Percentiles rank a stretch among this genome's conserved stretches.
These are phyloP conservation scores for Botrytis medusae DNA, from an alignment of 2,329 filamentous ascomycete species.

Conservation along the genomic window DNA sequence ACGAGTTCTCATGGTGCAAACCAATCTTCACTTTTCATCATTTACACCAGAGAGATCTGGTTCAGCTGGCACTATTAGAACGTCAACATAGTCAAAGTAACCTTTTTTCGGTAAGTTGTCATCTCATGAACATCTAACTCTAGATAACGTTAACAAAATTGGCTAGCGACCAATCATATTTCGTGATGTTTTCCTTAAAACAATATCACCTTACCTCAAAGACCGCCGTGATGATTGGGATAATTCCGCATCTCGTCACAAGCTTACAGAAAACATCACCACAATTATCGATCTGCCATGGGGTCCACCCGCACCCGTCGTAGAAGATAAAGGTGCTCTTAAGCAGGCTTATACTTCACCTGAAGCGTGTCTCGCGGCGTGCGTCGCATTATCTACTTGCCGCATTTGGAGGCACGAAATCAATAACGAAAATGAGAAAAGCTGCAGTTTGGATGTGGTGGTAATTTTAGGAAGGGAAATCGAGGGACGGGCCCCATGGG, in stretches of 20 bases:
- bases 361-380: constrained; percentile 15
- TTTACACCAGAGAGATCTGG: constrained; percentile 23
- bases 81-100: background rate
- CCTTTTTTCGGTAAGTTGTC: constrained; percentile 2
- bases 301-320: background rate
- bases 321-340: background rate
- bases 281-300: background rate
- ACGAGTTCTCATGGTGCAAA: constrained; percentile 21
- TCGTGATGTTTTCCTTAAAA: constrained; percentile 5
- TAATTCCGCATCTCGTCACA: constrained; percentile 21
- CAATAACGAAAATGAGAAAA: background rate
- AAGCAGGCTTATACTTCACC: background rate
- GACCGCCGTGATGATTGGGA: constrained; percentile 20
- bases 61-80: constrained; percentile 17
- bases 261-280: background rate
- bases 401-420: constrained; percentile 18
- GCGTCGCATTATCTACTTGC: constrained; percentile 2
- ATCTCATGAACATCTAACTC: background rate
- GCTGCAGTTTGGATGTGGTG: constrained; percentile 1
- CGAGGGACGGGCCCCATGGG: background rate
- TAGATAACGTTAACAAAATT: background rate
- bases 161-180: constrained; percentile 7
- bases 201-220: constrained; percentile 2
- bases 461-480: constrained; percentile 10
- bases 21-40: constrained; percentile 25